Conservation (phyloP, 2,329 filamentous ascomycete species). For the Botryotinia narcissicola region DNA sequence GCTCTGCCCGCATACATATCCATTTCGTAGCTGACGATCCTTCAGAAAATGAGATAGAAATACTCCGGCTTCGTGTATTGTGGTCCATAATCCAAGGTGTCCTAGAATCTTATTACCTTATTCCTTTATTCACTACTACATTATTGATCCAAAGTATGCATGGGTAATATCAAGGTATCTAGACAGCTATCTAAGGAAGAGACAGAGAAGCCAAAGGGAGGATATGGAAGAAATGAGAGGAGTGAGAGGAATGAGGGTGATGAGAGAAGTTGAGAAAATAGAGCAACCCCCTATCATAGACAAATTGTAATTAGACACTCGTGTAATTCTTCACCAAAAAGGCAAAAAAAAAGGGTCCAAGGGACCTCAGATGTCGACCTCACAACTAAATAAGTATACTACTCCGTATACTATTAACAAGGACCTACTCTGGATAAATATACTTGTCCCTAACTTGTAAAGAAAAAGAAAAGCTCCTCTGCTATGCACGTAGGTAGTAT, state of each 20-base stretch:
- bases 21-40: slow-evolving; percentile 13
- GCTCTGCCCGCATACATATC: slow-evolving; percentile 13
- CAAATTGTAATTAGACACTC: slow-evolving; percentile 8
- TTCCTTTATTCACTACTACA: not conserved
- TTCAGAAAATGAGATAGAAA: slow-evolving; percentile 1
- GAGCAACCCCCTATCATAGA: slow-evolving; percentile 8
- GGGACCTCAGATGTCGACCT: not conserved
- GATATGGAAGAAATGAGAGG: not conserved
- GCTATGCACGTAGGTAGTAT: not conserved
- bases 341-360: not conserved
- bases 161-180: not conserved
- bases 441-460: not conserved
- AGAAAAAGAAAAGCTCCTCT: not conserved
- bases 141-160: not conserved
- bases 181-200: not conserved
- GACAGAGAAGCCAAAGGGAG: not conserved
- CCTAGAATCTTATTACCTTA: not conserved
- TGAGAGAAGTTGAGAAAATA: not conserved
- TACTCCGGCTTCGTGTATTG: not conserved
- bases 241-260: not conserved
- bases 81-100: not conserved
- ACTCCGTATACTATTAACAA: not conserved
- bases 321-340: not conserved
- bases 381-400: no score
- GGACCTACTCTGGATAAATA: not conserved